phyloP scores from a whole-genome alignment of 176 grass and related monocot genomes.

The Aegilops sharonensis region DNA sequence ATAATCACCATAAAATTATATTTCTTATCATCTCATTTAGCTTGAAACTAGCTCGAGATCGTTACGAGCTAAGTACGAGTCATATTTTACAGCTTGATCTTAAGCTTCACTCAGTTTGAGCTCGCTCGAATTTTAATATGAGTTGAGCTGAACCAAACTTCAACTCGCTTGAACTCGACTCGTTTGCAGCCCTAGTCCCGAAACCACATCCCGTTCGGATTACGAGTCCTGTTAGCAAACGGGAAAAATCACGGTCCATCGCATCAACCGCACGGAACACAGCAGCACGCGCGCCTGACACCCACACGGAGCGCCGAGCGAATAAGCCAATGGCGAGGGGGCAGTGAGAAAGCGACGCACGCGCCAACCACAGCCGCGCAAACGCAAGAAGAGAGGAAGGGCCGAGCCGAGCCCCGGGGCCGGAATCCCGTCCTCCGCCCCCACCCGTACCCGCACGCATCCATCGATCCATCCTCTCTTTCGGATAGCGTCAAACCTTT shows the following conservation, averaged over 20 bases:
- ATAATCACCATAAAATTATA: too few species aligned
- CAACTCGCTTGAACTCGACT: too few species aligned
- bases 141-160: too few species aligned
- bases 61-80: too few species aligned
- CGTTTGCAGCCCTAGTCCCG: too few species aligned
- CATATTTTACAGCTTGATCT: too few species aligned
- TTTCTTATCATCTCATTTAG: too few species aligned
- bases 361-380: neutral
- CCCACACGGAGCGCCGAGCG: neutral
- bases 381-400: neutral
- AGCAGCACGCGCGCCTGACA: neutral
- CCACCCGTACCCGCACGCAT: neutral
- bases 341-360: neutral
- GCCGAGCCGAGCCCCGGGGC: neutral
- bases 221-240: neutral
- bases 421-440: neutral
- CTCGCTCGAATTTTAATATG: too few species aligned
- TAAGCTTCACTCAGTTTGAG: too few species aligned
- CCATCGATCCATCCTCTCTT: neutral
- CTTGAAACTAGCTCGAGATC: too few species aligned
- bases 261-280: neutral
- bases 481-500: slow-evolving; percentile 5
- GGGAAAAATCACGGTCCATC: neutral
- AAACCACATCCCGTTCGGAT: neutral
- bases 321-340: neutral